Percentiles rank a stretch among this genome's conserved stretches.
phyloP scores from a whole-genome alignment of 2,329 filamentous ascomycete species.

The Hortaea werneckii region DNA sequence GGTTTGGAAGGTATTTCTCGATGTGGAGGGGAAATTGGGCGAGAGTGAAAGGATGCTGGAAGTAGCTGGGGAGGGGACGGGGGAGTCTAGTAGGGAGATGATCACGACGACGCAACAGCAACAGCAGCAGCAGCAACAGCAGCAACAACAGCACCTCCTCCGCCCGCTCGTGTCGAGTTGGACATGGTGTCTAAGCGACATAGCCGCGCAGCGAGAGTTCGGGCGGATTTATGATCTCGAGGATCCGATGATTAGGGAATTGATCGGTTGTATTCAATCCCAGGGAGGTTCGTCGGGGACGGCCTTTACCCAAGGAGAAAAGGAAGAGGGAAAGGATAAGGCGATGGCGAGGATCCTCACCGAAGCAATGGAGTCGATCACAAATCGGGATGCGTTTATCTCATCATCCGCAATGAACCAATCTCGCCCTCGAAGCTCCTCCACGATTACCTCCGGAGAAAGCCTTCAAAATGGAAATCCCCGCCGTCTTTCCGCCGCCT shows the following conservation, averaged over 20 bases:
- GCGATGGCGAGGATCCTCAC: too few species aligned
- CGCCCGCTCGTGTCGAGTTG: conserved; percentile 16
- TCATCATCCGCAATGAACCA: too few species aligned
- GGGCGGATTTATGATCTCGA: conserved; percentile 4
- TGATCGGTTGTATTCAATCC: conserved; percentile 3
- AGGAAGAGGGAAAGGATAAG: too few species aligned
- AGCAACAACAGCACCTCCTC: conserved; percentile 9
- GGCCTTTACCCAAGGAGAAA: too few species aligned
- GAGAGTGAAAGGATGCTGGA: too few species aligned
- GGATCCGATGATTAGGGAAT: conserved; percentile 1
- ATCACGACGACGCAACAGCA: neutral
- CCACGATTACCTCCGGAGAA: too few species aligned
- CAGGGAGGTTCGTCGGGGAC: too few species aligned
- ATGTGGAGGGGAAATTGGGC: conserved; percentile 6
- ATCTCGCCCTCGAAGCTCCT: too few species aligned
- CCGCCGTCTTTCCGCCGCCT: conserved; percentile 10
- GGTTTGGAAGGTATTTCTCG: conserved; percentile 14
- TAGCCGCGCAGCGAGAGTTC: conserved; percentile 16
- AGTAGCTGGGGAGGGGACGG: too few species aligned
- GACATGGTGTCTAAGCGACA: conserved; percentile 22
- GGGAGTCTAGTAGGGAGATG: conserved; percentile 2
- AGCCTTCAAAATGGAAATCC: too few species aligned
- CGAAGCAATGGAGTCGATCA: too few species aligned
- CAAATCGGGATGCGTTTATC: too few species aligned
- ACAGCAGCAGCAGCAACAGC: neutral